These are phyloP conservation scores for Puccinia brachypodii DNA, from an alignment of 1,284 basidiomycete species.

Conservation along the genomic window DNA sequence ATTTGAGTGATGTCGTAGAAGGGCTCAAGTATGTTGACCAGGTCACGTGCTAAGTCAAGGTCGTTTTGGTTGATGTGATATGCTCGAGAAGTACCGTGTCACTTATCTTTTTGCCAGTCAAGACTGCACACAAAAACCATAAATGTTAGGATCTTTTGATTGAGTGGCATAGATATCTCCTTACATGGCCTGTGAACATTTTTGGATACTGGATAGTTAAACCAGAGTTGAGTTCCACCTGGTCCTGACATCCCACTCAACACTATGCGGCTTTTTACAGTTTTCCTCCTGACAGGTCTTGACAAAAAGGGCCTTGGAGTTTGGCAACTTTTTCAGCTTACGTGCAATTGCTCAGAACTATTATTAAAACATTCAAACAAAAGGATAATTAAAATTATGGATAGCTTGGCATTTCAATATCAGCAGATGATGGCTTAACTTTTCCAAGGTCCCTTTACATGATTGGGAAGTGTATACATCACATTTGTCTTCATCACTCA, in stretches of 20 bases:
- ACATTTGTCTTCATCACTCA: not conserved
- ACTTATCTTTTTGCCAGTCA: constrained; percentile 9
- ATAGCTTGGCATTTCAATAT: not conserved
- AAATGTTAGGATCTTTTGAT: not conserved
- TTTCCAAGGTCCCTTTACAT: not conserved
- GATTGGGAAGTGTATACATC: not conserved
- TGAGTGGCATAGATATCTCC: not conserved
- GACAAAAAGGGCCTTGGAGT: not conserved
- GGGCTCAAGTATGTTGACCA: not conserved
- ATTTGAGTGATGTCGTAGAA: not conserved
- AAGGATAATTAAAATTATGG: not conserved
- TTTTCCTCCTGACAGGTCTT: not conserved
- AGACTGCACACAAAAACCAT: not conserved
- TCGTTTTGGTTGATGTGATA: not conserved
- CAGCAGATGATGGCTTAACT: not conserved
- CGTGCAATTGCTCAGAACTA: not conserved
- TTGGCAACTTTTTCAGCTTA: not conserved
- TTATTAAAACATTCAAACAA: no score
- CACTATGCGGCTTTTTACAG: not conserved
- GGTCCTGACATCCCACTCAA: not conserved
- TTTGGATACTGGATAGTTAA: not conserved
- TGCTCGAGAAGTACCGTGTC: not conserved
- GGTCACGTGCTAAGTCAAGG: not conserved
- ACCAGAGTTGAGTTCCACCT: constrained; percentile 5
- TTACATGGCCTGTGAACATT: not conserved